Evolutionary conservation across 352 stramenopile genomes (phyloP).

Genomic region (Phytopythium vexans): DNA sequence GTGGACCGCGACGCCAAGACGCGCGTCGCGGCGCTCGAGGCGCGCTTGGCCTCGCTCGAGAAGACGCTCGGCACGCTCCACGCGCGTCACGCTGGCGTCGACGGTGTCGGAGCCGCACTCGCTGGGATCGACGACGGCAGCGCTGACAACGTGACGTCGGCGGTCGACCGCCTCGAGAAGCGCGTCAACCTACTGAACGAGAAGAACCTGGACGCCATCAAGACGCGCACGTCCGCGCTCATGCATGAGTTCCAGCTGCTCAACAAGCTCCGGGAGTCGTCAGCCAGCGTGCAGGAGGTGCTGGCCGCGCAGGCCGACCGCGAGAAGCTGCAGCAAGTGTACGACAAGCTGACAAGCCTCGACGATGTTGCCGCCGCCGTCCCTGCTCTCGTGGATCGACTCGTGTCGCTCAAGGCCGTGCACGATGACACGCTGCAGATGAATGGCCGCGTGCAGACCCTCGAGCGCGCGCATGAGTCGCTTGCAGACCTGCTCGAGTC

Average conservation of each 20-base stretch:
- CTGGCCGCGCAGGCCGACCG: slow-evolving; percentile 57
- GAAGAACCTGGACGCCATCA: slow-evolving; percentile 78
- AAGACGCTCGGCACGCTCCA: slow-evolving; percentile 53
- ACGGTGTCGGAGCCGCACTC: slow-evolving; percentile 26
- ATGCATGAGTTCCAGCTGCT: slow-evolving; percentile 77
- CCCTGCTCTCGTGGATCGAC: slow-evolving; percentile 64
- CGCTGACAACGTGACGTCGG: slow-evolving; percentile 34
- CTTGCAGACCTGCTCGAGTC: slow-evolving; percentile 60
- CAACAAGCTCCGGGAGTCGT: slow-evolving; percentile 75
- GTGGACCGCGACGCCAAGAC: slow-evolving; percentile 65
- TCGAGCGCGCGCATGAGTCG: slow-evolving; percentile 57
- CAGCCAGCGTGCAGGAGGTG: slow-evolving; percentile 40
- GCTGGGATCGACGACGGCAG: slow-evolving; percentile 3
- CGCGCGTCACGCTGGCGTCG: slow-evolving; percentile 42
- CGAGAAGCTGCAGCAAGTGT: slow-evolving; percentile 69
- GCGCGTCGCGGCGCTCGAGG: slow-evolving; percentile 54
- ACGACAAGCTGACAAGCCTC: slow-evolving; percentile 61
- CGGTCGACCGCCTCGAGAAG: slow-evolving; percentile 59
- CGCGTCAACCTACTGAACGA: slow-evolving; percentile 67
- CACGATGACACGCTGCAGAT: slow-evolving; percentile 62
- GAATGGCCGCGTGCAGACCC: slow-evolving; percentile 46
- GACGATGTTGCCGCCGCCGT: slow-evolving; percentile 56
- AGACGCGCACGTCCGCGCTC: slow-evolving; percentile 67
- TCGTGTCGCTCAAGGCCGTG: slow-evolving; percentile 66
- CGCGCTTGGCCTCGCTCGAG: slow-evolving; percentile 56